phyloP scores from a whole-genome alignment of 768 basidiomycete genomes.

The Leccinum pellstonianum region DNA sequence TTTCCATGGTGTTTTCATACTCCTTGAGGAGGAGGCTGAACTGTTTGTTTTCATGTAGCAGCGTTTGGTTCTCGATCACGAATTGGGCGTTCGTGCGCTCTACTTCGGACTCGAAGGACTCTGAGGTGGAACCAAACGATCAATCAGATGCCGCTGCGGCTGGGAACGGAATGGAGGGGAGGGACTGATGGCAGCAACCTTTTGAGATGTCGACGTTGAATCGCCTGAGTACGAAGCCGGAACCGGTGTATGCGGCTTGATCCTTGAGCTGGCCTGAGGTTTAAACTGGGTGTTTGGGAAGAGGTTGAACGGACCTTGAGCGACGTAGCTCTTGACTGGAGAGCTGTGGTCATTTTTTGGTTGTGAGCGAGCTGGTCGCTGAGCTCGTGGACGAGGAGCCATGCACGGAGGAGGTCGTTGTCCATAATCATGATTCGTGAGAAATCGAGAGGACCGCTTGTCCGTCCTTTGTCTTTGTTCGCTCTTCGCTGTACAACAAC shows the following conservation, averaged over 20 bases:
- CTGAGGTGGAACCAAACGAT: conserved; percentile 41
- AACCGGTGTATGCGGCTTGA: conserved; percentile 69
- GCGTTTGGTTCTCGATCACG: conserved; percentile 89
- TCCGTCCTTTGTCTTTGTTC: conserved; percentile 9
- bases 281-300: conserved; percentile 5
- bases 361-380: conserved; percentile 82
- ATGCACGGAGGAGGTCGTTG: conserved; percentile 68
- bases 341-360: conserved; percentile 61
- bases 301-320: conserved; percentile 60
- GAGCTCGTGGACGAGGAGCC: conserved; percentile 79
- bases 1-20: conserved; percentile 92
- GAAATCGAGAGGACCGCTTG: conserved; percentile 15
- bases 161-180: not conserved
- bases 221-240: conserved; percentile 76
- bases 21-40: conserved; percentile 86
- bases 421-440: conserved; percentile 48
- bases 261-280: conserved; percentile 42
- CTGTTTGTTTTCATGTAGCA: conserved; percentile 95
- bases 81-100: conserved; percentile 88
- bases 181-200: conserved; percentile 43
- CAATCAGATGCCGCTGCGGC: conserved; percentile 12
- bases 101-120: conserved; percentile 88
- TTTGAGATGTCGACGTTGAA: conserved; percentile 87
- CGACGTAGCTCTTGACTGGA: conserved; percentile 66
- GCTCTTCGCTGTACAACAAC: conserved; percentile 29